A percentile compares a stretch with the other conserved stretches of the same genome.
phyloP scores from a whole-genome alignment of 305 asterid species.

The Andrographis paniculata region DNA sequence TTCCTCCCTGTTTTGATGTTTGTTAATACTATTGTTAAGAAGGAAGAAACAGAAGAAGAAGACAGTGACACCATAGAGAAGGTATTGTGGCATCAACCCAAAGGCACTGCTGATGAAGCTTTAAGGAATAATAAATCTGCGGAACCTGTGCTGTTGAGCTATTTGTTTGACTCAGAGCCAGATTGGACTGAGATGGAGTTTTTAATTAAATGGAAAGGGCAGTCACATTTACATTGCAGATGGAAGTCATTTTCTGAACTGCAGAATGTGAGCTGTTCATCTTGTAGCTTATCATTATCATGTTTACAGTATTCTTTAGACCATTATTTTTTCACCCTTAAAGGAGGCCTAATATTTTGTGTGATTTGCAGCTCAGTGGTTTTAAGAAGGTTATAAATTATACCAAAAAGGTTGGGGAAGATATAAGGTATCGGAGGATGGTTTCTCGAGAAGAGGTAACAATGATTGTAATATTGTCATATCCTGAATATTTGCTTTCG shows the following conservation, averaged over 20 bases:
- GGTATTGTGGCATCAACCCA: conserved; percentile 99
- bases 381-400: conserved; percentile 98
- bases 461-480: conserved; percentile 1
- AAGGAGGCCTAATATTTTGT: conserved; percentile 19
- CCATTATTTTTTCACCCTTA: conserved; percentile 10
- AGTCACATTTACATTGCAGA: conserved; percentile 96
- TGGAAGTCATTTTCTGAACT: conserved; percentile 90
- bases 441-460: conserved; percentile 96
- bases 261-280: conserved; percentile 68
- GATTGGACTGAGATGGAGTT: conserved; percentile 92
- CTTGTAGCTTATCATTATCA: conserved; percentile 9
- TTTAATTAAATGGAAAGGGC: conserved; percentile 98
- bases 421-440: conserved; percentile 74
- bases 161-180: conserved; percentile 72
- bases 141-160: conserved; percentile 72
- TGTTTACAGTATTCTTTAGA: conserved; percentile 14
- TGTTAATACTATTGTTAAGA: conserved; percentile 21
- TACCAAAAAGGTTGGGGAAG: conserved; percentile 84
- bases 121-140: conserved; percentile 61
- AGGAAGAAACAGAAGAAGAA: conserved; percentile 93
- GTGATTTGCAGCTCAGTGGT: conserved; percentile 90
- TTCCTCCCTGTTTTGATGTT: conserved; percentile 18
- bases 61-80: conserved; percentile 89
- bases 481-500: not conserved
- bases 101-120: conserved; percentile 97